Evolutionary conservation across 306 rosid species (phyloP), one percentile per base, ranked within the genome.

Genomic region (Nissolia schottii): DNA sequence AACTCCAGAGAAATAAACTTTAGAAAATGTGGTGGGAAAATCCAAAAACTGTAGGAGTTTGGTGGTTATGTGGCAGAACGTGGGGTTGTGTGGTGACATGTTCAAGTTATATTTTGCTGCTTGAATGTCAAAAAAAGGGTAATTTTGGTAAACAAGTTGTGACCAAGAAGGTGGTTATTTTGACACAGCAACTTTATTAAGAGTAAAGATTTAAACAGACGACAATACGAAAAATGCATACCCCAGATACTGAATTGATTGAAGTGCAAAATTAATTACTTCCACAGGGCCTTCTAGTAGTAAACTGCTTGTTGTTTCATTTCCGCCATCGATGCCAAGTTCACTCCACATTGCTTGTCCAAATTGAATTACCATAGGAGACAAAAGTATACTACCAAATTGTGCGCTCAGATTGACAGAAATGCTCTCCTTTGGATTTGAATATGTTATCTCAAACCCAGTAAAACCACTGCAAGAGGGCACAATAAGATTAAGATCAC

Each of bases 211-310:
- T 67, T 28, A 35, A 49, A 60, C 70, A 25, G 45, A 56, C 45
- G 27, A 37, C 3, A 41, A 24, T 5, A 38, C 19, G 37, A 61
- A 24, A 60, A 59, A 27, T n/a, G n/a, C n/a, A n/a, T 89, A 89
- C 96, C 96, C 97, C 16, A 78, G 71, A 77, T 92, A 92, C 59
- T 89, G 97, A 71, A 92, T 85, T 59, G 94, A 89, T 68, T 92
- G 85, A 74, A 89, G 92, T 0, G 89, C 97, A 71, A 68, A 77
- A 72, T 89, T 89, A 41, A 92, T 87, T 18, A 68, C 92, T 85
- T 89, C 94, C 80, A 85, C 85, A 6, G 70, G 59, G 76, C 97
- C 97, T 71, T 83, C 79, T 75, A 92, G 70, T 62, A 57, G 60
- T 84, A 92, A 85, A 76, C 72, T 79, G 64, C 66, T 85, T 35